A percentile compares a stretch with the other conserved stretches of the same genome.
phyloP scores from a whole-genome alignment of 208 protist genomes.

The Leishmania turanica region DNA sequence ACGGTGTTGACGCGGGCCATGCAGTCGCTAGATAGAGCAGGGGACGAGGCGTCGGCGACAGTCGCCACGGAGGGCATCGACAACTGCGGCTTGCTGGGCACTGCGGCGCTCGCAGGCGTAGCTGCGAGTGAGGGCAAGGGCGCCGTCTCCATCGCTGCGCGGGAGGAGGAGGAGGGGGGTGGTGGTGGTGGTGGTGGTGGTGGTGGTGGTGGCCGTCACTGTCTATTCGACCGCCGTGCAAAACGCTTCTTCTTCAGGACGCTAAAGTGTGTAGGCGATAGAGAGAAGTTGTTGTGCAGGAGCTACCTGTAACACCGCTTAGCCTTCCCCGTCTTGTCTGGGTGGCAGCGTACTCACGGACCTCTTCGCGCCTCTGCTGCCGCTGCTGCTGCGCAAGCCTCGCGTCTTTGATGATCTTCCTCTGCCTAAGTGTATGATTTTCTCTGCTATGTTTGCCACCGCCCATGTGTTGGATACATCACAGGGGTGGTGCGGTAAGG shows the following conservation, averaged over 20 bases:
- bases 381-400: background rate
- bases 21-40: slow-evolving; percentile 19
- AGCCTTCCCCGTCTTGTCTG: background rate
- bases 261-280: background rate
- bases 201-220: background rate
- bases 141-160: background rate
- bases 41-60: background rate
- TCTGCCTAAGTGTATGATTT: background rate
- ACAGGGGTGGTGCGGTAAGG: background rate
- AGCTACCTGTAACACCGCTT: background rate
- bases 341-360: background rate
- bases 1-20: slow-evolving; percentile 16
- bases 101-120: background rate
- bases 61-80: background rate
- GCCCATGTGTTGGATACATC: background rate
- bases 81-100: background rate
- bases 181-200: too few species aligned
- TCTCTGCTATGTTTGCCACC: background rate
- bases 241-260: background rate
- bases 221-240: background rate
- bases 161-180: background rate
- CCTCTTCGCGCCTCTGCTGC: slow-evolving; percentile 2
- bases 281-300: background rate
- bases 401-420: background rate
- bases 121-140: background rate